Conservation (phyloP, 495 filamentous ascomycete species). For the Tuber borchii region DNA sequence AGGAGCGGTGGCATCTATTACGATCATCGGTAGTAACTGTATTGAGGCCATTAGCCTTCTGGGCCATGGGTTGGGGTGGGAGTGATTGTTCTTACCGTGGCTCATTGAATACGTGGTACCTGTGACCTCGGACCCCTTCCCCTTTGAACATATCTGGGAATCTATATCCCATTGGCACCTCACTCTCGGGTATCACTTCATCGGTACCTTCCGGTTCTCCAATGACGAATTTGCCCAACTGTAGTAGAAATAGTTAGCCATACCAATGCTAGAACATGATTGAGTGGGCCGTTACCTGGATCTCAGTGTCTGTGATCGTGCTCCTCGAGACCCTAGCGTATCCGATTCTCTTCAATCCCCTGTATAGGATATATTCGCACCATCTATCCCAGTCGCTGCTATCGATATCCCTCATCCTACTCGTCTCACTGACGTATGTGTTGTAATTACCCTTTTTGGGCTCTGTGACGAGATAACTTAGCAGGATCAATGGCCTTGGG, state of each 20-base stretch:
- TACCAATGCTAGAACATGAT: neutral
- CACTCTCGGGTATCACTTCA: slow-evolving; percentile 54
- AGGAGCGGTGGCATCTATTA: neutral
- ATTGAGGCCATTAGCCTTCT: slow-evolving; percentile 9
- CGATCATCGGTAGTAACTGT: slow-evolving; percentile 28
- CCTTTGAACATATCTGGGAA: slow-evolving; percentile 88
- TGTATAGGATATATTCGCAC: slow-evolving; percentile 99
- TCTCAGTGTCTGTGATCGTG: slow-evolving; percentile 94
- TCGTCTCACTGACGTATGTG: slow-evolving; percentile 78
- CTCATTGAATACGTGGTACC: slow-evolving; percentile 93
- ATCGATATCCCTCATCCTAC: slow-evolving; percentile 94
- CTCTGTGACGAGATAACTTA: slow-evolving; percentile 88
- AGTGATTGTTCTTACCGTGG: slow-evolving; percentile 56
- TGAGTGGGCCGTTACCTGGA: slow-evolving; percentile 58
- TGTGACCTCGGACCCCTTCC: slow-evolving; percentile 78
- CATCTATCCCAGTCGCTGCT: slow-evolving; percentile 90
- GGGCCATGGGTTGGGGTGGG: neutral
- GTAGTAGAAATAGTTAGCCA: slow-evolving; percentile 5
- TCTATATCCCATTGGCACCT: slow-evolving; percentile 65
- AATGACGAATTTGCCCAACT: slow-evolving; percentile 90
- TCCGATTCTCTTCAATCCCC: slow-evolving; percentile 74
- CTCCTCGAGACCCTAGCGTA: slow-evolving; percentile 84
- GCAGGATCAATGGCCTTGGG: slow-evolving; percentile 70
- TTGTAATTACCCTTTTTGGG: slow-evolving; percentile 94
- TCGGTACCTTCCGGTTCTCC: slow-evolving; percentile 56